A percentile compares a stretch with the other conserved stretches of the same genome.
Conservation (phyloP, 1,284 basidiomycete genomes). For the Erythrobasidium hasegawianum region DNA sequence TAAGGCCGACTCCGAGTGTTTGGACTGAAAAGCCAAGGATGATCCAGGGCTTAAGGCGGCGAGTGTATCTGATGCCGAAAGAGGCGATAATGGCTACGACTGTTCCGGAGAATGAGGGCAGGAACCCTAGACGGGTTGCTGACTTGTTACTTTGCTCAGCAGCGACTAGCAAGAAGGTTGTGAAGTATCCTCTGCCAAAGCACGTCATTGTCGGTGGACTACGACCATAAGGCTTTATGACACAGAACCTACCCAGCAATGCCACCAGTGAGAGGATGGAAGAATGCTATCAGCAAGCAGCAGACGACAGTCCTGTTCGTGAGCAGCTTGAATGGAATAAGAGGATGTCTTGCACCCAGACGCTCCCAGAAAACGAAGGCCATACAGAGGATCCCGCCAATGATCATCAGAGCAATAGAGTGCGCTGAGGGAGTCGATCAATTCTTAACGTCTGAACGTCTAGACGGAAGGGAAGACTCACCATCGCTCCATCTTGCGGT, state of each 20-base stretch:
- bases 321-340: slow-evolving; percentile 48
- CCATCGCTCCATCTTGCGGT: slow-evolving; percentile 47
- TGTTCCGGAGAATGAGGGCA: slow-evolving; percentile 45
- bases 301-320: slow-evolving; percentile 48
- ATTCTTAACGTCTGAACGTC: slow-evolving; percentile 9
- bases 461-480: too few relatives aligned
- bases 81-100: slow-evolving; percentile 42
- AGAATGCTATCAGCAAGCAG: slow-evolving; percentile 45
- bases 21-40: slow-evolving; percentile 47
- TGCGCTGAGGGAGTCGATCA: slow-evolving; percentile 39
- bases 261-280: slow-evolving; percentile 48
- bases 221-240: too few relatives aligned
- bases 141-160: slow-evolving; percentile 43
- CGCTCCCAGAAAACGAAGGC: slow-evolving; percentile 44
- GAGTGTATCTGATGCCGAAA: slow-evolving; percentile 35
- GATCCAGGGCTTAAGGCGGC: slow-evolving; percentile 48
- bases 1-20: slow-evolving; percentile 46
- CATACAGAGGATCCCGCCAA: slow-evolving; percentile 46
- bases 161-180: slow-evolving; percentile 40
- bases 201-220: neutral
- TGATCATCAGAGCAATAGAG: slow-evolving; percentile 47
- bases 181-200: neutral
- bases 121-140: slow-evolving; percentile 45
- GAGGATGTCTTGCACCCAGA: slow-evolving; percentile 46
- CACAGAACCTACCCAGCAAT: slow-evolving; percentile 45